Evolutionary conservation across 176 grass and related monocot species (phyloP), one percentile per base, ranked within the genome.

Genomic region (Oropetium thomaeum): DNA sequence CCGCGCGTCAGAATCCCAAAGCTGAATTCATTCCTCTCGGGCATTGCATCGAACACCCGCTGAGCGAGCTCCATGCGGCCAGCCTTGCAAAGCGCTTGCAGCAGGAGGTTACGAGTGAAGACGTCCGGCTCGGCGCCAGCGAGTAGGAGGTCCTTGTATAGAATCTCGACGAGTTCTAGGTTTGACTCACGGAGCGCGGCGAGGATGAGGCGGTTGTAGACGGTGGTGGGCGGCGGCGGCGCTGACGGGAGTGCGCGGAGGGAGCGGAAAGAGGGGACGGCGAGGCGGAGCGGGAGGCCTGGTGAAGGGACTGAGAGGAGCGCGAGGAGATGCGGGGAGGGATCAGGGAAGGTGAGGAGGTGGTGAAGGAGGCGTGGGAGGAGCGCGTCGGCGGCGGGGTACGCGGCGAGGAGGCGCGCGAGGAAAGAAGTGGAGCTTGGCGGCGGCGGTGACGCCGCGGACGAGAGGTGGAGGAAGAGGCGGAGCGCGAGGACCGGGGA

Each of bases 11-110:
- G 75, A 68, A 98, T 89, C 48, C 95, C 95, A 27, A 87, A 98
- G 30, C 78, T 94, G 85, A 89, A 93, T 61, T 94, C 86, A 47
- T 93, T 94, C 39, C 51, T 71, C 68, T 40, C 8, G 1, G 84
- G 81, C 95, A 98, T 98, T 85, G 78, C 90, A 25, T 94, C 91
- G 81, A 98, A 92, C 91, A 98, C 79, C 54, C 43, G 67, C 74
- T 84, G 90, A 27, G 95, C 91, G 37, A 92, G 77, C 74, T 86
- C 86, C 62, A 98, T 31, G 23, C 77, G 91, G 30, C 89, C 95
- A 1, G 86, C 88, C 14, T 89, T 75, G 16, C 91, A 94, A 3
- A 98, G 74, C 2, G 82, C 83, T 60, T 71, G 82, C 1, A 98
- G 81, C 38, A 98, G 75, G 58, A 84, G 55, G 62, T 98, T 98